Evolutionary conservation across 805 yeast genomes (phyloP), one percentile per base, ranked within the genome.

Genomic region (Ogataea dorogensis): DNA sequence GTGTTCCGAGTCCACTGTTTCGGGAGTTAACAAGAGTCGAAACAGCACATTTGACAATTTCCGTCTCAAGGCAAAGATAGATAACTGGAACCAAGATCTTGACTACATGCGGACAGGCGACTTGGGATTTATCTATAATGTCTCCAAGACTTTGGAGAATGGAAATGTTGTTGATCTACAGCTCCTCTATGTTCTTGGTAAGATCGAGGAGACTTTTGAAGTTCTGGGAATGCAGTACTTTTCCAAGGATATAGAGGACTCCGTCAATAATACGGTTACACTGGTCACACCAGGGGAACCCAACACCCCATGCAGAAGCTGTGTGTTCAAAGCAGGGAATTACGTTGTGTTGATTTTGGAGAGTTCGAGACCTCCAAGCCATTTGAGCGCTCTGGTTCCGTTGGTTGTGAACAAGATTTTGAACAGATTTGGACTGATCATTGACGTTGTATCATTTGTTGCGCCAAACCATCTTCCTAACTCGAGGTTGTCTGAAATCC

Each of bases 171-270:
- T 63, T 39, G 78, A 65, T 37, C 64, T 87, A 59, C 96, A 88
- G 53, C 79, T 93, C 5, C 65, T 93, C 33, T 93, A 82, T 59
- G 87, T 87, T 5, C 59, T 93, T 30, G 98, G 98, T 0, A 71
- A 79, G 32, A 80, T 93, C 25, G 76, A 85, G 5, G 91, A 84
- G 46, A 88, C 98, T 0, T 81, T 93, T 60, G 99, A 93, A 56
- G 80, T 83, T 3, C 70, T 86, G 66, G 99, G 99, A 0, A 65
- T 93, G 51, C 88, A 86, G 50, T 95, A 87, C 58, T 91, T 93
- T 67, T 94, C 94, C 1, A 63, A 69, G 16, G 98, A 93, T 58
- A 73, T 93, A 36, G 98, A 79, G 61, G 42, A 68, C 40, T 71
- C 93, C 38, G 68, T 89, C 31, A 79, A 78, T 55, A 54, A 67